Conservation (phyloP, 2,329 filamentous ascomycete species). For the Penicillium sp. region DNA sequence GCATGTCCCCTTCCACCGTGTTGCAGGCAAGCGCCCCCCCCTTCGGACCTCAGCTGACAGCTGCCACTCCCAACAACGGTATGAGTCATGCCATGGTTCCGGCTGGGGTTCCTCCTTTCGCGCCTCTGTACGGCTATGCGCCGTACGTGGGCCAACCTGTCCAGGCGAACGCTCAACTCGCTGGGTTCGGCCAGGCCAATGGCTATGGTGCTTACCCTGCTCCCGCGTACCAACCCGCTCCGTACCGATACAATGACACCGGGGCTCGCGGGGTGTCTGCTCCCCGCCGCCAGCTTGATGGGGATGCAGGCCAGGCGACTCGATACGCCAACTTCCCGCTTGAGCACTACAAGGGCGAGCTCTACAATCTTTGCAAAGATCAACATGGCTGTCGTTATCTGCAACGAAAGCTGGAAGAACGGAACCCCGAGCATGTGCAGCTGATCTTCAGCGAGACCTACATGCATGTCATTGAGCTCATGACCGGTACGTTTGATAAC, state of each 20-base stretch:
- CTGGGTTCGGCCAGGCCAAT: conserved; percentile 49
- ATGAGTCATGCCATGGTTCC: conserved; percentile 23
- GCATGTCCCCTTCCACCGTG: conserved; percentile 60
- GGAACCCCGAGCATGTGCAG: conserved; percentile 73
- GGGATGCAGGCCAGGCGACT: conserved; percentile 55
- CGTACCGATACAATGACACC: conserved; percentile 61
- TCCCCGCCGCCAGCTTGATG: conserved; percentile 46
- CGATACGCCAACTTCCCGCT: conserved; percentile 79
- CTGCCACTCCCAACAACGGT: conserved; percentile 28
- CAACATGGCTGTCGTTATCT: conserved; percentile 96
- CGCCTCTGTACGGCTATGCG: conserved; percentile 47
- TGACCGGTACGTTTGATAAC: conserved; percentile 58
- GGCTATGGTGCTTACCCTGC: conserved; percentile 37
- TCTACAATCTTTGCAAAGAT: conserved; percentile 91
- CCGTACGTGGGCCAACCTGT: conserved; percentile 50
- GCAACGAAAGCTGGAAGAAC: conserved; percentile 94
- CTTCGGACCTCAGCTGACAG: conserved; percentile 61
- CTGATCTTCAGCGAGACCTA: conserved; percentile 94
- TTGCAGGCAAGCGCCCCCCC: conserved; percentile 74
- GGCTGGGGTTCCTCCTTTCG: conserved; percentile 31
- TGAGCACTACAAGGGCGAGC: conserved; percentile 72
- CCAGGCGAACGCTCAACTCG: conserved; percentile 32
- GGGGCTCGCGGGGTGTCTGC: conserved; percentile 71
- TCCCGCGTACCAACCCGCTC: conserved; percentile 7
- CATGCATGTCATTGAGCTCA: conserved; percentile 88